These are phyloP conservation scores for Chaetomiaceae sp. DNA, from an alignment of 2,329 filamentous ascomycete species.

Conservation along the genomic window DNA sequence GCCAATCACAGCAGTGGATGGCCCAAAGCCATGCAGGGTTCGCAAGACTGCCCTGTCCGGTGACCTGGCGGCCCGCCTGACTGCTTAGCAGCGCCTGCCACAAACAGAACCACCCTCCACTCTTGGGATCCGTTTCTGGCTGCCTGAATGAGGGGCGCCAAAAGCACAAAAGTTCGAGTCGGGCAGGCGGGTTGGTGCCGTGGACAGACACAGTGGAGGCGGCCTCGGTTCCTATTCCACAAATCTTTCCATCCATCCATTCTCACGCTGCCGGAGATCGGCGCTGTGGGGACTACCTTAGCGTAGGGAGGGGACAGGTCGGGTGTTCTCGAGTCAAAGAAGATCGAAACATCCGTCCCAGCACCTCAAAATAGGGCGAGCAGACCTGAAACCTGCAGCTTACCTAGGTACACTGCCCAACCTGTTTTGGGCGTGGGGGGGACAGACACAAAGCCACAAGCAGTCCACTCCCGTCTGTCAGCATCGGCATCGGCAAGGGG, in stretches of 20 bases:
- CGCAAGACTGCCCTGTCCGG: not conserved
- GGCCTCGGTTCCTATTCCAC: too few species aligned
- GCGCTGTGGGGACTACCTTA: too few species aligned
- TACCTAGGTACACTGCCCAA: too few species aligned
- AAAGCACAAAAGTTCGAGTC: not conserved
- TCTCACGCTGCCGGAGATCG: too few species aligned
- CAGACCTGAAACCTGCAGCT: slow-evolving; percentile 8
- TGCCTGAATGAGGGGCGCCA: slow-evolving; percentile 1
- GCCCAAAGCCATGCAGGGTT: not conserved
- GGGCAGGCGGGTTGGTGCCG: too few species aligned
- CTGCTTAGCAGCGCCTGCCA: slow-evolving; percentile 9
- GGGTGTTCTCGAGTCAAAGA: not conserved
- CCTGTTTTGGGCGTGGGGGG: slow-evolving; percentile 6
- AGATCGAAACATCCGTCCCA: too few species aligned
- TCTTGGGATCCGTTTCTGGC: not conserved
- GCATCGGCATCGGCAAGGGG: not conserved
- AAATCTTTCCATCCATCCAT: too few species aligned
- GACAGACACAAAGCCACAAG: not conserved
- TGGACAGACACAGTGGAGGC: too few species aligned
- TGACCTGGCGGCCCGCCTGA: slow-evolving; percentile 2
- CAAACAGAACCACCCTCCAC: not conserved
- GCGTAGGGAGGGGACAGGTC: too few species aligned
- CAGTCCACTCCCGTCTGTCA: too few species aligned
- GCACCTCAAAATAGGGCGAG: not conserved
- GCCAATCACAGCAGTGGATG: slow-evolving; percentile 9